These are phyloP conservation scores for Phtheirospermum japonicum DNA, from an alignment of 257 asterid species.

Conservation along the genomic window DNA sequence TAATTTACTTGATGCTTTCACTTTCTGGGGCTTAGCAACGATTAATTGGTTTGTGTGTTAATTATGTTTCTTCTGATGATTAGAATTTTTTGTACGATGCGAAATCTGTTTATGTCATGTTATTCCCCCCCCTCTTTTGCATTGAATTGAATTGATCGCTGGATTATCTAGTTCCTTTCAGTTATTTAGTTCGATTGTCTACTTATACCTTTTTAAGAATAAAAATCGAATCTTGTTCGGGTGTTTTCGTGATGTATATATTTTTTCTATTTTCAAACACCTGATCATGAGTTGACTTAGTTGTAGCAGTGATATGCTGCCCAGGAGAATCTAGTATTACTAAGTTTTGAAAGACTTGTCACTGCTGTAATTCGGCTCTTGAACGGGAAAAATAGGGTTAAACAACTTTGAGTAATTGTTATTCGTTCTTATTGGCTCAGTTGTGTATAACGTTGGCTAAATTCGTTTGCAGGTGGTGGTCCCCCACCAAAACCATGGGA, in stretches of 20 bases:
- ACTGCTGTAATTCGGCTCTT: too few relatives aligned
- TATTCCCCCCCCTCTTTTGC: too few relatives aligned
- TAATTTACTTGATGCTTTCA: conserved; percentile 7
- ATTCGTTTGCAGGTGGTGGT: conserved; percentile 42
- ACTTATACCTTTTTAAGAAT: neutral
- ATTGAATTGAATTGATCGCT: neutral
- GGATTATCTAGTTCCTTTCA: conserved; percentile 1
- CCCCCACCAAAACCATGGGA: conserved; percentile 97
- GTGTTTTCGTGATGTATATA: neutral
- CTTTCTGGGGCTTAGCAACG: conserved; percentile 2
- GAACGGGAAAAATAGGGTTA: too few relatives aligned
- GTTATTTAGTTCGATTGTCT: neutral
- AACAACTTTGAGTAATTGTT: neutral
- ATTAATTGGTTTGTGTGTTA: conserved; percentile 10
- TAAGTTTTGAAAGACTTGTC: neutral
- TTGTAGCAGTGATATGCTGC: neutral
- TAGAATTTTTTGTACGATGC: neutral
- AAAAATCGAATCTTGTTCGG: neutral
- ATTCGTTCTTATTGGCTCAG: neutral
- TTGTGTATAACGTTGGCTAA: conserved; percentile 20
- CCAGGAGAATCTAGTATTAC: neutral
- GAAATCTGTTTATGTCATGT: neutral
- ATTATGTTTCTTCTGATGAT: neutral
- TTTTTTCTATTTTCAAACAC: neutral
- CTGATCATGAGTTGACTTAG: conserved; percentile 2